These are phyloP conservation scores for Saccharomycopsis vini DNA, from an alignment of 805 yeast genomes.

Conservation along the genomic window DNA sequence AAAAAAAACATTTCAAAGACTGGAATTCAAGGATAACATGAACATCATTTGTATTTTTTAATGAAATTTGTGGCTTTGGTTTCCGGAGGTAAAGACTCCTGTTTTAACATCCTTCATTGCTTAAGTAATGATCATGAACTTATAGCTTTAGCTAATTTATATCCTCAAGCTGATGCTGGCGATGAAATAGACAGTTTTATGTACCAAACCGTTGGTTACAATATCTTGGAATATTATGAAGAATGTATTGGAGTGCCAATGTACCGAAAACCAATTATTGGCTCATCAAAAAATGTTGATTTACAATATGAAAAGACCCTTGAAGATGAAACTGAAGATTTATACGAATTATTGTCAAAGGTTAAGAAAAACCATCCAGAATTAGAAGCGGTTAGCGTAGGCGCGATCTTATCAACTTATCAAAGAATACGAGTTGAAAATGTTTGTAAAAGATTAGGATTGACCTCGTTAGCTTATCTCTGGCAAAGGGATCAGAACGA, in stretches of 20 bases:
- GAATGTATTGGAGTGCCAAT: constrained; percentile 75
- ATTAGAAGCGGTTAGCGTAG: constrained; percentile 81
- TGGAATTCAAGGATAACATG: too few relatives aligned
- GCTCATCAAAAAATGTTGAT: constrained; percentile 51
- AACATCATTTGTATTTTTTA: too few relatives aligned
- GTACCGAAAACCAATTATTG: constrained; percentile 57
- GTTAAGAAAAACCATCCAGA: constrained; percentile 57
- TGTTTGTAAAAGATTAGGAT: constrained; percentile 67
- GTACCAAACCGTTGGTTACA: constrained; percentile 97
- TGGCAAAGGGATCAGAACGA: constrained; percentile 87
- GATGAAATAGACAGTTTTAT: constrained; percentile 83
- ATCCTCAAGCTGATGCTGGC: constrained; percentile 42
- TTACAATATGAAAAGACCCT: constrained; percentile 62
- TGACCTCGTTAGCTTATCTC: constrained; percentile 63
- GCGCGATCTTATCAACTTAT: constrained; percentile 92
- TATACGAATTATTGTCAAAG: constrained; percentile 41
- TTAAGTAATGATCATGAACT: constrained; percentile 78
- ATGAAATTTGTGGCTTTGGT: constrained; percentile 92
- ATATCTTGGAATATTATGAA: constrained; percentile 53
- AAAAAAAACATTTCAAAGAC: too few relatives aligned
- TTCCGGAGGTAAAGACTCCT: constrained; percentile 95
- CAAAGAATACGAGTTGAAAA: constrained; percentile 91
- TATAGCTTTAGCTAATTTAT: constrained; percentile 75
- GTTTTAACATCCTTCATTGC: constrained; percentile 82
- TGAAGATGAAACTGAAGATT: constrained; percentile 84